These are phyloP conservation scores for Ganoderma resinaceum DNA, from an alignment of 1,284 basidiomycete species.

Conservation along the genomic window DNA sequence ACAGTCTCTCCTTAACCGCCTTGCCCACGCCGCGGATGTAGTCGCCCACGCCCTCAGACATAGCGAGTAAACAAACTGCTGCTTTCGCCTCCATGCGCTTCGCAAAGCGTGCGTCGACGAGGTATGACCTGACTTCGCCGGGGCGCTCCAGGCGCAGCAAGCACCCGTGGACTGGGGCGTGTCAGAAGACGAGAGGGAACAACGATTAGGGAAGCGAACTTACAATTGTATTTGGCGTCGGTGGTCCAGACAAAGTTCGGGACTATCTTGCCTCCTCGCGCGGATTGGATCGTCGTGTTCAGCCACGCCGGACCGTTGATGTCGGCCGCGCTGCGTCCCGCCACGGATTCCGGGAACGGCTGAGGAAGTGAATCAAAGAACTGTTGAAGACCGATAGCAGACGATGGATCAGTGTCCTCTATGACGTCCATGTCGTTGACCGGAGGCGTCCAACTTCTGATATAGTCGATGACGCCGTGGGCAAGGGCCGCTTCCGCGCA, in stretches of 20 bases:
- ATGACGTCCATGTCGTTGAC: slow-evolving; percentile 35
- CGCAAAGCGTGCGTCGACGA: slow-evolving; percentile 64
- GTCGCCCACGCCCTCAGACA: slow-evolving; percentile 63
- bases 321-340: slow-evolving; percentile 49
- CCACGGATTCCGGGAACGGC: slow-evolving; percentile 60
- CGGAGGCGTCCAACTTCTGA: slow-evolving; percentile 59
- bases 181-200: slow-evolving; percentile 12
- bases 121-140: slow-evolving; percentile 55
- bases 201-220: slow-evolving; percentile 35
- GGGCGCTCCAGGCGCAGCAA: slow-evolving; percentile 63
- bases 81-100: slow-evolving; percentile 68
- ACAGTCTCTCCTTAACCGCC: slow-evolving; percentile 51
- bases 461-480: slow-evolving; percentile 61
- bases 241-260: slow-evolving; percentile 54
- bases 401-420: slow-evolving; percentile 16
- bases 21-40: slow-evolving; percentile 55
- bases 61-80: slow-evolving; percentile 66
- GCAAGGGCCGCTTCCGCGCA: slow-evolving; percentile 59
- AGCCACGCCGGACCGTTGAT: slow-evolving; percentile 62
- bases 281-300: slow-evolving; percentile 57
- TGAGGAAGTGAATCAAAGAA: slow-evolving; percentile 66
- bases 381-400: slow-evolving; percentile 50
- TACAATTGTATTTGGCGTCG: slow-evolving; percentile 49
- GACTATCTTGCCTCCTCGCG: slow-evolving; percentile 53
- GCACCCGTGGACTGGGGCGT: slow-evolving; percentile 60